phyloP scores from a whole-genome alignment of 805 yeast genomes.

The Lipomyces sp. region DNA sequence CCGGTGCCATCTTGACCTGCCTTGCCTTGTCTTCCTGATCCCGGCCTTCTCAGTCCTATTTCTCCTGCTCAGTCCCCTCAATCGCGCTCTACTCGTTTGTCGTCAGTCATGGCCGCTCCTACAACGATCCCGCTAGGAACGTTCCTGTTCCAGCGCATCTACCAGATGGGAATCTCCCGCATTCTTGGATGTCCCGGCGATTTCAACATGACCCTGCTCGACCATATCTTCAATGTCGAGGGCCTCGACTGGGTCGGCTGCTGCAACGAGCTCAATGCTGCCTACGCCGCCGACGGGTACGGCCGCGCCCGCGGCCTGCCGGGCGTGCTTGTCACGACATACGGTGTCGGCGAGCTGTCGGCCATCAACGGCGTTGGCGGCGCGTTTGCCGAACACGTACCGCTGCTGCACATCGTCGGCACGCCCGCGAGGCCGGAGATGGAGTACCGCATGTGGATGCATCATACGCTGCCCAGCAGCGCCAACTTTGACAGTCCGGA shows the following conservation, averaged over 20 bases:
- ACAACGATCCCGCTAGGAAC: constrained; percentile 31
- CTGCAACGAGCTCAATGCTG: constrained; percentile 86
- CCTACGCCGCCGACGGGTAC: constrained; percentile 89
- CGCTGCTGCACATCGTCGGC: constrained; percentile 82
- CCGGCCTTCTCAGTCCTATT: too few relatives aligned
- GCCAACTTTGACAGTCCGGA: constrained; percentile 49
- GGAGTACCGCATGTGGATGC: constrained; percentile 38
- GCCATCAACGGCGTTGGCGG: constrained; percentile 75
- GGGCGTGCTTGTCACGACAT: constrained; percentile 69
- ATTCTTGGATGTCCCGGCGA: constrained; percentile 47
- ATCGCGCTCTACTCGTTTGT: not conserved
- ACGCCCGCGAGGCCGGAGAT: constrained; percentile 50
- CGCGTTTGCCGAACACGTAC: constrained; percentile 75
- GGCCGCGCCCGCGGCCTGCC: constrained; percentile 61
- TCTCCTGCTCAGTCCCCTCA: too few relatives aligned
- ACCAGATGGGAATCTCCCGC: constrained; percentile 41
- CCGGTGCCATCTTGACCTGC: not conserved
- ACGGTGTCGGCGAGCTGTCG: constrained; percentile 86
- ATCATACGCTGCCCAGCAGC: constrained; percentile 41
- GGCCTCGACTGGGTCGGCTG: constrained; percentile 70
- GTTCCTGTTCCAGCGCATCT: constrained; percentile 27
- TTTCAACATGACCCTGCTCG: constrained; percentile 44
- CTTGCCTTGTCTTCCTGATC: too few relatives aligned
- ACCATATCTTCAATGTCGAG: constrained; percentile 40
- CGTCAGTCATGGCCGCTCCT: not conserved